Base-by-base conservation (phyloP, 441 rosid species). In the Arabidopsis lyrata region DNA sequence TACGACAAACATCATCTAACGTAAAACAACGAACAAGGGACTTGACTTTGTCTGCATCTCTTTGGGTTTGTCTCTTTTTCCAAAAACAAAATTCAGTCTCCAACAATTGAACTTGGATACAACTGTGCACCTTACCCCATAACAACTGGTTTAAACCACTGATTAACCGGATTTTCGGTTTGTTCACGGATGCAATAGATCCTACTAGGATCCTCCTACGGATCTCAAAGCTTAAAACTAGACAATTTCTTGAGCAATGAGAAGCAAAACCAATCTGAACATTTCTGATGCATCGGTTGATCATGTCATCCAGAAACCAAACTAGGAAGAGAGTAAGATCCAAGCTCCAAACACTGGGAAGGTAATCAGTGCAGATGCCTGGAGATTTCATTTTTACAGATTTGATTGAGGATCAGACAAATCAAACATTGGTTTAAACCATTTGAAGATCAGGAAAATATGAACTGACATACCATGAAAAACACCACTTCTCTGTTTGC, bases 341-440 rank as follows among this genome's bases (percentile, higher is more conserved):
- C 89, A 88, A 31, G 86, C 92, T 70, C 91, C 76, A 83, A 87
- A 76, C 78, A 86, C 57, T 0, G 96, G 96, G 80, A 94, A 86
- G 42, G 86, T 77, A 29, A 90, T 79, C 36, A 90, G 4, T 31
- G 90, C 93, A 74, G 95, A 90, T 42, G 92, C 98, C 97, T 91
- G 84, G 18, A 42, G 44, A 75, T 53, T 74, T 65, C 41, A 18
- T 45, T 50, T 50, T 68, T 15, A 34, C 24, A 58, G 31, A 78
- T 68, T 44, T 47, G 61, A 53, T 68, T 16, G 22, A 38, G 45
- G 35, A 16, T 72, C 27, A 63, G 47, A 20, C 32, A 8, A 57
- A 18, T 16, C 5, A 52, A 39, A 53, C 10, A 47, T 42, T 8
- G 2, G 27, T 34, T 58, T 45, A 49, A 24, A 34, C 24, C n/a